Conservation (phyloP, 2,329 filamentous ascomycete genomes). For the Claviceps paspali region DNA sequence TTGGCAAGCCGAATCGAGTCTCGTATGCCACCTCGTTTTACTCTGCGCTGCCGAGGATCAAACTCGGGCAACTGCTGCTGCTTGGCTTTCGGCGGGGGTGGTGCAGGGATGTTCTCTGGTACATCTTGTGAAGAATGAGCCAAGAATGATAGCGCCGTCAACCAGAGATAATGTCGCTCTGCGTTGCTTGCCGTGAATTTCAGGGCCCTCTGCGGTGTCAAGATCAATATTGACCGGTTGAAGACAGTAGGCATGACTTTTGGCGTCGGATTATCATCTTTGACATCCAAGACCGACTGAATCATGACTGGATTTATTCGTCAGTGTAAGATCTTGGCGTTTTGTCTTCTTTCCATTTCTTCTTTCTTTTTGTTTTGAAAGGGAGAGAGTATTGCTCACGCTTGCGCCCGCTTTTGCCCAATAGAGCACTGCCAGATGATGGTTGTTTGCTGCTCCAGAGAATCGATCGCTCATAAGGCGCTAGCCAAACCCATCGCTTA, state of each 20-base stretch:
- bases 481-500: slow-evolving; percentile 97
- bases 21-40: slow-evolving; percentile 47
- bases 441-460: slow-evolving; percentile 99
- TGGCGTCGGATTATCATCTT: slow-evolving; percentile 77
- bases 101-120: slow-evolving; percentile 51
- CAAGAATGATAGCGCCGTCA: slow-evolving; percentile 87
- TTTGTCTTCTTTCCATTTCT: too few relatives aligned
- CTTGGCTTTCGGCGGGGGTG: slow-evolving; percentile 27
- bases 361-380: too few relatives aligned
- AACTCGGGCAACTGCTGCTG: slow-evolving; percentile 32
- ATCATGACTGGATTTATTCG: slow-evolving; percentile 54
- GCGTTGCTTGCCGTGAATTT: slow-evolving; percentile 80
- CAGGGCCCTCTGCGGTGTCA: slow-evolving; percentile 82
- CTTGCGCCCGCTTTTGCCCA: slow-evolving; percentile 92
- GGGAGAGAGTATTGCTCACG: slow-evolving; percentile 59
- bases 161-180: slow-evolving; percentile 87
- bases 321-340: slow-evolving; percentile 12
- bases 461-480: slow-evolving; percentile 87
- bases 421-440: slow-evolving; percentile 66
- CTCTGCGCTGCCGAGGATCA: slow-evolving; percentile 31
- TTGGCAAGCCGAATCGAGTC: slow-evolving; percentile 88
- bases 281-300: slow-evolving; percentile 92
- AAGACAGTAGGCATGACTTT: slow-evolving; percentile 55
- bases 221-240: slow-evolving; percentile 84
- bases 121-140: slow-evolving; percentile 75